Base-by-base conservation (phyloP, 2,329 filamentous ascomycete species). In the Tolypocladium inflatum region DNA sequence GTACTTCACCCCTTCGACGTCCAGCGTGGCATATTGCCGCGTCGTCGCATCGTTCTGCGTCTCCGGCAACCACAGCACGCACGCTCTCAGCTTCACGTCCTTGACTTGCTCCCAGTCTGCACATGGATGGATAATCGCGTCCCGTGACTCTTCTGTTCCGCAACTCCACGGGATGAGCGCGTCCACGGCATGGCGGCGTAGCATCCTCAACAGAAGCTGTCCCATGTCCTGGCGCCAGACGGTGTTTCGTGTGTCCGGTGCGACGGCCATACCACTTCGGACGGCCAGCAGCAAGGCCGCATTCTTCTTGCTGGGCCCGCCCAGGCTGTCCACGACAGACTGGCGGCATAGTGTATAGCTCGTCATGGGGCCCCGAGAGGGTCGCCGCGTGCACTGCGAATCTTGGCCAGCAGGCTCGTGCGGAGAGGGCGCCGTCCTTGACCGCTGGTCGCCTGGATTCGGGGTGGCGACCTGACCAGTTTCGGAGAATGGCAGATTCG, bases 151-250 rank as follows among this genome's bases (percentile, higher is more conserved):
- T 1, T 64, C 57, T 17, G 66, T 62, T 53, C 7, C 33, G 1
- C n/a, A 17, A 9, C 61, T 62, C 7, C 59, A 61, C 1, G 59
- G 56, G 6, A 77, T 57, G 13, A 88, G 67, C 0, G 77, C 70
- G 23, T 80, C 74, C 1, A 76, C 70, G 21, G 80, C 73, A 2
- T 75, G 70, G 6, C 75, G 69, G 5, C 81, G 78, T 70, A 86
- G 73, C 59, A 79, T 70, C 7, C 74, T 68, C 4, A 86, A 70
- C 0, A 88, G 64, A 33, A 80, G 72, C 0, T 72, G 68, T 39
- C 78, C 74, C 83, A 87, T 88, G 62, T 85, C 82, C 6, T 70
- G 45, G 37, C 83, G 77, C 63, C 67, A 72, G 23, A 71, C 54
- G 9, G 63, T 55, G 35, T 55, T 55, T 13, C 55, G 52, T 1